A percentile compares a stretch with the other conserved stretches of the same genome.
phyloP scores from a whole-genome alignment of 2,329 filamentous ascomycete species.

The Aspergillus ustus region DNA sequence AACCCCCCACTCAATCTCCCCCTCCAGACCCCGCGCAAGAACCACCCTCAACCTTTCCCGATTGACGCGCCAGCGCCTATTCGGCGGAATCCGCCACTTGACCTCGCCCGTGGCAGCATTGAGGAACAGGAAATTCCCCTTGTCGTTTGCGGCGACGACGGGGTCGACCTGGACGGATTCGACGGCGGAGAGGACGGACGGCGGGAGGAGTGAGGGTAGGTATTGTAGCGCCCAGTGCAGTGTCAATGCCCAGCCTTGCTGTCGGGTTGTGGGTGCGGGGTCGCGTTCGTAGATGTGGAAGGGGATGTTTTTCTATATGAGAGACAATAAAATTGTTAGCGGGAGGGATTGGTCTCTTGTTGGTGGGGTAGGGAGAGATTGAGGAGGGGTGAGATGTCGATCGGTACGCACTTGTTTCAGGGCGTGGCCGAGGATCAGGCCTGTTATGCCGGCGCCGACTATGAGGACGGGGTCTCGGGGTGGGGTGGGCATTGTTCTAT shows the following conservation, averaged over 20 bases:
- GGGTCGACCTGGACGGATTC: constrained; percentile 31
- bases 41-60: constrained; percentile 29
- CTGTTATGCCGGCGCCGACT: constrained; percentile 33
- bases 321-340: background rate
- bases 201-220: constrained; percentile 26
- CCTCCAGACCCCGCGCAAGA: constrained; percentile 27
- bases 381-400: background rate
- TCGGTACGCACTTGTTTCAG: constrained; percentile 20
- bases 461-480: constrained; percentile 29
- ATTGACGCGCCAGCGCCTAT: constrained; percentile 33
- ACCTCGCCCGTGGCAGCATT: constrained; percentile 34
- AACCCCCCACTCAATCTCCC: constrained; percentile 25
- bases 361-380: background rate
- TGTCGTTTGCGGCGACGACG: constrained; percentile 28
- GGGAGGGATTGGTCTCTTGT: background rate
- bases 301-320: constrained; percentile 30
- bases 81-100: constrained; percentile 36
- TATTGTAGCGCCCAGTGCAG: constrained; percentile 30
- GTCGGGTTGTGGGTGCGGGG: constrained; percentile 27
- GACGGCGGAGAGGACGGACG: constrained; percentile 22
- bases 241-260: constrained; percentile 35
- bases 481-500: background rate
- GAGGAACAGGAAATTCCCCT: constrained; percentile 35
- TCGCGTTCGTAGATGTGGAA: constrained; percentile 39
- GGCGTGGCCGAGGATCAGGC: constrained; percentile 31